These are phyloP conservation scores for Hygrophoropsis aurantiaca DNA, from an alignment of 768 basidiomycete genomes.

Conservation along the genomic window DNA sequence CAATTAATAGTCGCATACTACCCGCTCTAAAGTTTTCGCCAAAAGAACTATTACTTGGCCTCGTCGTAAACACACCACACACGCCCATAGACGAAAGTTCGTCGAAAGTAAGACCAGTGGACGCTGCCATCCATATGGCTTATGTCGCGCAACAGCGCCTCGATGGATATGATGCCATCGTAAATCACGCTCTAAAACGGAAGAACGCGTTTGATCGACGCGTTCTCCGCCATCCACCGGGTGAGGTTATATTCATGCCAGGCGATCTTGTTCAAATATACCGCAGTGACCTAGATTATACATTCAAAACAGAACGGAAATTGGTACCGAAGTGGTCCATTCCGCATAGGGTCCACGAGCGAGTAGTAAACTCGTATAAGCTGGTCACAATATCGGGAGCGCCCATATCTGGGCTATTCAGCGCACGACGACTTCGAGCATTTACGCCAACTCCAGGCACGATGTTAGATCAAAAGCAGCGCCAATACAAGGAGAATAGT, in stretches of 20 bases:
- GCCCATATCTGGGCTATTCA: too few relatives aligned
- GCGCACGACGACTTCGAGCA: too few relatives aligned
- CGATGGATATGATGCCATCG: conserved; percentile 24
- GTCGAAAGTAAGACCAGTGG: not conserved
- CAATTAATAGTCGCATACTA: conserved; percentile 17
- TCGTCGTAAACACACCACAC: conserved; percentile 27
- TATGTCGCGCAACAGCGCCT: conserved; percentile 30
- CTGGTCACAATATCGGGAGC: conserved; percentile 18
- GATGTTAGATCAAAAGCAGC: too few relatives aligned
- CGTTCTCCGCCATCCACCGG: conserved; percentile 8
- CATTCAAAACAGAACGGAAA: conserved; percentile 26
- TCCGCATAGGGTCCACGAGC: conserved; percentile 15
- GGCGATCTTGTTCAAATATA: conserved; percentile 35
- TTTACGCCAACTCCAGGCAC: too few relatives aligned
- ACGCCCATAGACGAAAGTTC: conserved; percentile 2
- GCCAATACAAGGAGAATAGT: too few relatives aligned
- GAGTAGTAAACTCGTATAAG: conserved; percentile 21
- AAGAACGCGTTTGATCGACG: conserved; percentile 28
- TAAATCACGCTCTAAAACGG: conserved; percentile 20
- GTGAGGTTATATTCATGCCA: conserved; percentile 24
- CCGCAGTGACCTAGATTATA: conserved; percentile 25
- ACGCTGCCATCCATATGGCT: conserved; percentile 21
- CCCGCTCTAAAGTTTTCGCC: conserved; percentile 22
- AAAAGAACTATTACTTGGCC: conserved; percentile 31
- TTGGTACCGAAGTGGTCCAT: conserved; percentile 30